Evolutionary conservation across 108 stramenopile species (phyloP).

Genomic region (Cyclostephanos invisitatus): DNA sequence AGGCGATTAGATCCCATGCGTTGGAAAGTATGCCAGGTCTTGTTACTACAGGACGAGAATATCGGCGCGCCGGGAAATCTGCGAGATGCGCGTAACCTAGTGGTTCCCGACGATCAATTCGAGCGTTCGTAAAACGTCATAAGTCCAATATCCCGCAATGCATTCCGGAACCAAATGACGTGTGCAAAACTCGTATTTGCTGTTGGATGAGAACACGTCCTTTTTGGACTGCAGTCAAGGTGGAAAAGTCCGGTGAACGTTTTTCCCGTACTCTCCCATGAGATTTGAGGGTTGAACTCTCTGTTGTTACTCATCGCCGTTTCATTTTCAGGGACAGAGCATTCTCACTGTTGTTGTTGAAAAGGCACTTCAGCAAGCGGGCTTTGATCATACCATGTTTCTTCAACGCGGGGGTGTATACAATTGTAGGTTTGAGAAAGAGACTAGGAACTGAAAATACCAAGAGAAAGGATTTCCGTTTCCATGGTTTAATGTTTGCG

Average conservation of each 20-base stretch:
- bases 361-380: conserved; percentile 32
- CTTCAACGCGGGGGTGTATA: conserved; percentile 41
- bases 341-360: conserved; percentile 46
- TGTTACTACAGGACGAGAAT: conserved; percentile 46
- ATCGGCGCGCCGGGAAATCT: conserved; percentile 27
- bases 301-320: no score
- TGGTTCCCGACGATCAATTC: conserved; percentile 20
- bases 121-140: conserved; percentile 39
- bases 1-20: conserved; percentile 36
- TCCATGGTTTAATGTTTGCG: background rate
- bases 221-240: conserved; percentile 46
- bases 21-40: conserved; percentile 50
- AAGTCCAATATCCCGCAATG: background rate
- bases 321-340: conserved; percentile 5
- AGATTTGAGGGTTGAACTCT: no score
- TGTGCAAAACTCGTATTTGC: conserved; percentile 51
- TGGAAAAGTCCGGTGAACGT: conserved; percentile 53
- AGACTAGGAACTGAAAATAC: background rate
- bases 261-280: no score
- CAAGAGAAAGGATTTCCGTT: background rate
- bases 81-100: conserved; percentile 25
- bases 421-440: conserved; percentile 27
- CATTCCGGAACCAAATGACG: conserved; percentile 48
- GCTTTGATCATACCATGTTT: conserved; percentile 53
- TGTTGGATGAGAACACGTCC: conserved; percentile 46